These are phyloP conservation scores for Aegle marmelos DNA, from an alignment of 345 rosid genomes.

Conservation along the genomic window DNA sequence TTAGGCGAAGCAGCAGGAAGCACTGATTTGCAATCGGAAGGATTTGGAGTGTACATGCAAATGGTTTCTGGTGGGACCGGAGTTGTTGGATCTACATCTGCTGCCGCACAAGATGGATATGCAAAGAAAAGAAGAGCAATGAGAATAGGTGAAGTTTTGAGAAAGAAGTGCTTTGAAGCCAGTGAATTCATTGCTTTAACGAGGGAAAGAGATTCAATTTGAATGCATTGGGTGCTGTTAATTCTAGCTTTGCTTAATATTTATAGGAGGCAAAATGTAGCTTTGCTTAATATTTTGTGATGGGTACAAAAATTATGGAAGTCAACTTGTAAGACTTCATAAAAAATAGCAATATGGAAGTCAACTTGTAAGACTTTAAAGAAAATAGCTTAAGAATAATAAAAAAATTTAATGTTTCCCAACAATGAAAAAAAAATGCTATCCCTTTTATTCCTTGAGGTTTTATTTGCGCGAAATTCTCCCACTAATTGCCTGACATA, in stretches of 20 bases:
- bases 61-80: slow-evolving; percentile 16
- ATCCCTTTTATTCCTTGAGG: no score
- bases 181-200: neutral
- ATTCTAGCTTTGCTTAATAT: neutral
- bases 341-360: no score
- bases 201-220: neutral
- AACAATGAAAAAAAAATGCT: no score
- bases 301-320: neutral
- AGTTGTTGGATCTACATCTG: slow-evolving; percentile 1
- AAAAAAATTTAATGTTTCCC: no score
- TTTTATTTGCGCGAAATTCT: no score
- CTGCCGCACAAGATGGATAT: neutral
- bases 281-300: neutral
- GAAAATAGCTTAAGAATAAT: fast-evolving
- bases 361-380: no score
- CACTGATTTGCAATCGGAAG: slow-evolving; percentile 33
- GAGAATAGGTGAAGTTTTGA: neutral
- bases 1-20: slow-evolving; percentile 10
- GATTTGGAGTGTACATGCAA: slow-evolving; percentile 38
- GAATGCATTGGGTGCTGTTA: neutral
- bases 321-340: neutral
- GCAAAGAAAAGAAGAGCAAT: slow-evolving; percentile 9
- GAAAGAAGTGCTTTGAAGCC: slow-evolving; percentile 12
- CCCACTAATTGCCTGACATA: no score
- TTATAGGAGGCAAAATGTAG: neutral